phyloP scores from a whole-genome alignment of 2,329 filamentous ascomycete genomes.

The Aquanectria penicillioides region DNA sequence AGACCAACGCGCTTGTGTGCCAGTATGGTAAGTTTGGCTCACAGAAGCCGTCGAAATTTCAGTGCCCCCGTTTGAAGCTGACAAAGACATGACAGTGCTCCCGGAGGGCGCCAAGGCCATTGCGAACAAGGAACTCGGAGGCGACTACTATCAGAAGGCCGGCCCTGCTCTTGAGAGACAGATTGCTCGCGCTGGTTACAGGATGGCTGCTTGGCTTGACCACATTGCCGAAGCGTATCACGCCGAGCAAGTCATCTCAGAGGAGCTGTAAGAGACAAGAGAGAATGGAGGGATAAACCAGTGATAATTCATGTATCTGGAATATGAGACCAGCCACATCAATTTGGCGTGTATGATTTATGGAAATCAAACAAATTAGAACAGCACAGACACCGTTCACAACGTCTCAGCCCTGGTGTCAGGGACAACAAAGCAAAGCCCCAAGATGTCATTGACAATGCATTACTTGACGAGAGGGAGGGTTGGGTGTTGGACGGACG shows the following conservation, averaged over 20 bases:
- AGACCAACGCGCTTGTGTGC: constrained; percentile 72
- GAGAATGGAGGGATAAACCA: background rate
- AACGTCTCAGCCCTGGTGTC: constrained; percentile 7
- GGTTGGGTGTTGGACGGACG: no score
- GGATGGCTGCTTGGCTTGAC: constrained; percentile 75
- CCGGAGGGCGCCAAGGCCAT: constrained; percentile 69
- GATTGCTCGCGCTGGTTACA: constrained; percentile 74
- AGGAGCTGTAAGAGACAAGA: constrained; percentile 42
- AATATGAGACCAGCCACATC: constrained; percentile 1
- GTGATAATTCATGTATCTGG: background rate
- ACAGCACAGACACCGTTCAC: background rate
- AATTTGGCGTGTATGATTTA: background rate
- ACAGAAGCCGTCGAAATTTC: background rate
- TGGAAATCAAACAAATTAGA: background rate
- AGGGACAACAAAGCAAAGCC: background rate
- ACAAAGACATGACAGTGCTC: constrained; percentile 58
- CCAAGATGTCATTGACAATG: no score
- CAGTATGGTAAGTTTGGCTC: constrained; percentile 60
- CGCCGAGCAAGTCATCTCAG: constrained; percentile 34
- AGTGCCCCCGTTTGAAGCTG: constrained; percentile 6
- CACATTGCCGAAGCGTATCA: constrained; percentile 60
- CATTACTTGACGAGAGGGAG: no score
- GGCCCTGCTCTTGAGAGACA: constrained; percentile 73
- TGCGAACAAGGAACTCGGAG: constrained; percentile 67
- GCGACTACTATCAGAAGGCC: constrained; percentile 71